Evolutionary conservation across 768 basidiomycete species (phyloP), one percentile per base, ranked within the genome.

Genomic region (Russula lepida): DNA sequence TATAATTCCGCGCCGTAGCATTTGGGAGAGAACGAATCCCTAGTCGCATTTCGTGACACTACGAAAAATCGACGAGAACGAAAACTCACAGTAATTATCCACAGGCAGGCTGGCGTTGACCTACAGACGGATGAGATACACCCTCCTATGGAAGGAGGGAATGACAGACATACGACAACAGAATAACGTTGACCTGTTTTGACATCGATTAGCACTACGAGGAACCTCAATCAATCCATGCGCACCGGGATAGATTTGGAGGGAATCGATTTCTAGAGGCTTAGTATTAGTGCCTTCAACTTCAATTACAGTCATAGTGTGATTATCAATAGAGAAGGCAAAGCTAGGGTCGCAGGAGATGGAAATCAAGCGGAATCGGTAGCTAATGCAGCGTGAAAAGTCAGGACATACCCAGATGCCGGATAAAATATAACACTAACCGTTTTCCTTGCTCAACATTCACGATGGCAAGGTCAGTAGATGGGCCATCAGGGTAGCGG

Each of bases 301-400:
- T 15, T 25, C 46, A 19, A 47, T 47, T 23, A 81, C 66, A 0
- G 75, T 80, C 60, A 81, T 65, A 7, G 67, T 68, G 65, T 81
- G 80, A 4, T 69, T 27, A 15, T 48, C 47, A 15, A 48, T 48
- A 2, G 47, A 76, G 71, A 82, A 77, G 3, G 63, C 66, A 64
- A 73, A 76, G 61, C 73, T 73, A 2, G 70, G 75, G 51, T 78
- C 77, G 68, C 81, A 81, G 13, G 78, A 76, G 55, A 78, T 76
- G 56, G 68, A 72, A 56, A 78, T 63, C n/a, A 77, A 53, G 23
- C 77, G 47, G 7, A 48, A 28, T 13, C 47, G 47, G 17, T 48
- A 48, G 13, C 27, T 48, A 12, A 6, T 54, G 68, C 12, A 6
- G 21, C 11, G 1, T 12, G 21, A 19, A 19, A 47, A 5, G 46